Evolutionary conservation across 352 stramenopile species (phyloP).

Genomic region (Globisporangium parvum): DNA sequence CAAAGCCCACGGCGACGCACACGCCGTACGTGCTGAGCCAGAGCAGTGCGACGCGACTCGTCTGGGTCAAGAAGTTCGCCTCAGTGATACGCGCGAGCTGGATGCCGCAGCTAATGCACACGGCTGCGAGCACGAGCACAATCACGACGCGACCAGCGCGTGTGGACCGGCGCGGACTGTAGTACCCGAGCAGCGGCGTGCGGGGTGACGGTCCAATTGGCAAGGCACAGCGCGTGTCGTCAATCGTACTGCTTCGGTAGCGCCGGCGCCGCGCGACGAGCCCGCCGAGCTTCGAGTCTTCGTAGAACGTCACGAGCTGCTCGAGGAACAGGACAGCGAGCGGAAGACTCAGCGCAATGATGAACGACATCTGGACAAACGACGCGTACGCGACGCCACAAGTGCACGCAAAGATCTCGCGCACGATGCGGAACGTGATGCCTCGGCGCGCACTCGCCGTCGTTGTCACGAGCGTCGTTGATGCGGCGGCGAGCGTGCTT

Average conservation of each 20-base stretch:
- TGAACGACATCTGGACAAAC: conserved; percentile 33
- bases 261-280: conserved; percentile 33
- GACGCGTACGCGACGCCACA: conserved; percentile 35
- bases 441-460: conserved; percentile 4
- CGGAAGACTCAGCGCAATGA: conserved; percentile 34
- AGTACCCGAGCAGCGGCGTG: conserved; percentile 25
- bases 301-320: conserved; percentile 59
- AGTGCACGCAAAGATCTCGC: conserved; percentile 36
- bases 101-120: conserved; percentile 32
- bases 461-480: background rate
- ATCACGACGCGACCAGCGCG: conserved; percentile 33
- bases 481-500: conserved; percentile 4
- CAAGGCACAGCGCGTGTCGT: background rate
- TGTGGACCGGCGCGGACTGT: conserved; percentile 23
- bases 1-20: conserved; percentile 31
- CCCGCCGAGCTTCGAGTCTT: conserved; percentile 38
- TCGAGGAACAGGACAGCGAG: conserved; percentile 34
- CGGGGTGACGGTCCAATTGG: conserved; percentile 1
- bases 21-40: conserved; percentile 45
- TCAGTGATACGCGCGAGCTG: conserved; percentile 26
- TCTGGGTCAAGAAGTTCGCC: conserved; percentile 33
- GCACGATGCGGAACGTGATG: conserved; percentile 47
- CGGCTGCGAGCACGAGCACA: conserved; percentile 19
- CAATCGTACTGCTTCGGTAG: background rate
- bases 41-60: conserved; percentile 23